Evolutionary conservation across 176 grass and related monocot genomes (phyloP), one percentile per base, ranked within the genome.

Genomic region (Triticum timopheevii): DNA sequence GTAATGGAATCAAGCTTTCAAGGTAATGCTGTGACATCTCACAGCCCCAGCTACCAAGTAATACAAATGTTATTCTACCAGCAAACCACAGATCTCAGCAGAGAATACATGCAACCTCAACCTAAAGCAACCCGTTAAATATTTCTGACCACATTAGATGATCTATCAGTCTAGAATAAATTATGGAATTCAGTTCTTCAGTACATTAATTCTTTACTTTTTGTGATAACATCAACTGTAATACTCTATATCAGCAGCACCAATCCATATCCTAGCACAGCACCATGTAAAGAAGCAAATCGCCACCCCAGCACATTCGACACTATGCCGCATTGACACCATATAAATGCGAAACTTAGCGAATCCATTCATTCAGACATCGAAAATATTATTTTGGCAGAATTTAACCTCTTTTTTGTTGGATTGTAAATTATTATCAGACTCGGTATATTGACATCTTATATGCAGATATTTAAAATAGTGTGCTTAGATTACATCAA

Each of bases 251-350:
- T 76, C 39, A 24, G 70, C 12, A 24, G 39, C 22, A 73, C 22
- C 38, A 73, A 73, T 15, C 77, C 45, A 62, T 49, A 81, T 42
- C 47, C 13, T 42, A 81, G 79, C 15, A 81, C 61, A 64, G 9
- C 6, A 66, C 4, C 38, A 70, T 69, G 7, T 54, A 74, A 74
- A 54, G 38, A 59, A 61, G 19, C 2, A 67, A 69, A n/a, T 27
- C 25, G 34, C 13, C 13, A 28, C 19, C 19, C 39, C 35, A 22
- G 64, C 20, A 59, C 13, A 69, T n/a, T 39, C 45, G 13, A 28
- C 52, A 78, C 69, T 45, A 79, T 16, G 27, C 71, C 19, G 82
- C 34, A 61, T 36, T 61, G 8, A 39, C 27, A 78, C 52, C 36
- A 63, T 49, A 64, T 86, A 22, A 45, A 76, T 49, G 10, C 28